Base-by-base conservation (phyloP, 225 moss, liverwort and hornwort genomes). In the Marchantia paleacea region DNA sequence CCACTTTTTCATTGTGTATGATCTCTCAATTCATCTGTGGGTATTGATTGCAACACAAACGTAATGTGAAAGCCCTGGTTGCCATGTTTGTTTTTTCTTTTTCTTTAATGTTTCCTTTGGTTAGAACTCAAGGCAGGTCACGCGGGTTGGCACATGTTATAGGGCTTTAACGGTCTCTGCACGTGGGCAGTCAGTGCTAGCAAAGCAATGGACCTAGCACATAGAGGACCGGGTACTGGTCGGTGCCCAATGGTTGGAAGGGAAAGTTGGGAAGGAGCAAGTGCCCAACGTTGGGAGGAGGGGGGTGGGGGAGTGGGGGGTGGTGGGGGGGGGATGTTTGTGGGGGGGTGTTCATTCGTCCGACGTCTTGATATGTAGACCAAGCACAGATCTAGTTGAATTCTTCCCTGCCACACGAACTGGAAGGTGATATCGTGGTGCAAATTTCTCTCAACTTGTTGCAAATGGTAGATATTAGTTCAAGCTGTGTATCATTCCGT, bases 401-500 rank as follows among this genome's bases (percentile, higher is more conserved):
- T 80, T 77, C 69, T 78, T 74, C 15, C 52, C 24, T 73, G 73
- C 63, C 39, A 58, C 22, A 70, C 63, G 82, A 77, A 77, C 57
- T 68, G 62, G 67, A 80, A 72, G 51, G 28, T 74, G 51, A 74
- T 54, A 74, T 80, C n/a, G 14, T 83, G 78, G 77, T 80, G 75
- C 70, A 81, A 75, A 75, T 39, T 84, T 84, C 28, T 55, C 65
- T 53, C 50, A 60, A 75, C 83, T 73, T 73, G 72, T 80, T 82
- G 69, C 78, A 83, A 81, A 69, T 80, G 84, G 73, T 84, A 84
- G 72, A 76, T 79, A 57, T 58, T 76, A 84, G 79, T 75, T 87
- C 53, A 87, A 84, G 82, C 73, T 82, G 84, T 87, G 81, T 84
- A 84, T 80, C 86, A 81, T 78, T 87, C 81, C 76, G 79, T 80